phyloP scores from a whole-genome alignment of 257 asterid species.

The Apocynum venetum region DNA sequence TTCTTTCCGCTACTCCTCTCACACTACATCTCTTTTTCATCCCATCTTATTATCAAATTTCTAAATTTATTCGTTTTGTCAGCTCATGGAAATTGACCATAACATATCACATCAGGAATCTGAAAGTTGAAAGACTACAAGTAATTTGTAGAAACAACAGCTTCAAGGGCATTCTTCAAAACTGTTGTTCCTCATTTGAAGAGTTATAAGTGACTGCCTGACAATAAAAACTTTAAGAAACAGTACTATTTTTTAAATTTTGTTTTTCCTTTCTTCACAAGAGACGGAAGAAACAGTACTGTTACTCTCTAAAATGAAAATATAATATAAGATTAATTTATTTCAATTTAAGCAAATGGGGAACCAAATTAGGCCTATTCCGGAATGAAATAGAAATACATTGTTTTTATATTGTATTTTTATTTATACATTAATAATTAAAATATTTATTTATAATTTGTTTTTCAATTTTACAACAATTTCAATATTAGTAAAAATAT shows the following conservation, averaged over 20 bases:
- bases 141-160: neutral
- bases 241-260: too few species aligned
- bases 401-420: too few species aligned
- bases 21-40: neutral
- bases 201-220: neutral
- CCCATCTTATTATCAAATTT: neutral
- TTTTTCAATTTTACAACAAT: too few species aligned
- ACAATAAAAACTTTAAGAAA: neutral
- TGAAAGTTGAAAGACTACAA: neutral
- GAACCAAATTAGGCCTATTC: too few species aligned
- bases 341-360: too few species aligned
- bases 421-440: too few species aligned
- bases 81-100: neutral
- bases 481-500: too few species aligned
- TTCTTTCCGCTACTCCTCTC: neutral
- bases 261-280: neutral
- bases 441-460: too few species aligned
- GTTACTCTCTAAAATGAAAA: too few species aligned
- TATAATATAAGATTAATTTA: too few species aligned
- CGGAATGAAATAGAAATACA: too few species aligned
- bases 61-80: neutral
- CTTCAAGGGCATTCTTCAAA: neutral
- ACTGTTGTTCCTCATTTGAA: neutral
- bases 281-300: neutral
- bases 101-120: neutral